Percentiles rank a stretch among this genome's conserved stretches.
phyloP scores from a whole-genome alignment of 1,284 basidiomycete genomes.

The Hypsizygus ulmarius region DNA sequence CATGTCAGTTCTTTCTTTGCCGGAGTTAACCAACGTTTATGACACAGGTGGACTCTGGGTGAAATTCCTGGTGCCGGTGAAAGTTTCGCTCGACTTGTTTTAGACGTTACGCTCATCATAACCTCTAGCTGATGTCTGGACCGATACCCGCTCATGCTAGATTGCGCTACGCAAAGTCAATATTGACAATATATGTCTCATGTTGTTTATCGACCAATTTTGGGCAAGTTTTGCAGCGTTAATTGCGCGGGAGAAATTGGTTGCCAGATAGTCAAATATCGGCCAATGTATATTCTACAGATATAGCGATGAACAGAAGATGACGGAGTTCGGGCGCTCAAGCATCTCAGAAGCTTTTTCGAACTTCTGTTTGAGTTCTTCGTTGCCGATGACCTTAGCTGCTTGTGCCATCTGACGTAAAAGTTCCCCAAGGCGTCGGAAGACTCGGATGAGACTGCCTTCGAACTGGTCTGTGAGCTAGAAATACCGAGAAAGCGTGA shows the following conservation, averaged over 20 bases:
- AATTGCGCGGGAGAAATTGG: neutral
- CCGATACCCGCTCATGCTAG: slow-evolving; percentile 29
- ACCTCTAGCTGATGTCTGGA: slow-evolving; percentile 33
- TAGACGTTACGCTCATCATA: neutral
- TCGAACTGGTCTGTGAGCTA: slow-evolving; percentile 96
- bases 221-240: too few relatives aligned
- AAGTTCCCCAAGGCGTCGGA: slow-evolving; percentile 91
- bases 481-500: slow-evolving; percentile 3
- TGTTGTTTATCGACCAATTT: too few relatives aligned
- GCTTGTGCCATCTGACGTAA: slow-evolving; percentile 94
- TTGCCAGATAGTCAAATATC: neutral
- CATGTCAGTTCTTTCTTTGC: neutral
- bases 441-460: slow-evolving; percentile 91
- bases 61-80: slow-evolving; percentile 52
- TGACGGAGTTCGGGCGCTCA: slow-evolving; percentile 89
- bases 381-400: slow-evolving; percentile 94
- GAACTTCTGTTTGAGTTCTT: slow-evolving; percentile 90
- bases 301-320: slow-evolving; percentile 89
- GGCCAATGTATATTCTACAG: slow-evolving; percentile 35
- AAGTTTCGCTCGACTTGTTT: slow-evolving; percentile 11
- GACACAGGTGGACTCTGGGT: slow-evolving; percentile 50
- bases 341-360: slow-evolving; percentile 86
- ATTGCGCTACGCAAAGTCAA: neutral
- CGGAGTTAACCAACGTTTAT: neutral
- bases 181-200: neutral